Percentiles rank a stretch among this genome's conserved stretches.
These are phyloP conservation scores for Globisporangium uncinulatum DNA, from an alignment of 352 stramenopile species.

Conservation along the genomic window DNA sequence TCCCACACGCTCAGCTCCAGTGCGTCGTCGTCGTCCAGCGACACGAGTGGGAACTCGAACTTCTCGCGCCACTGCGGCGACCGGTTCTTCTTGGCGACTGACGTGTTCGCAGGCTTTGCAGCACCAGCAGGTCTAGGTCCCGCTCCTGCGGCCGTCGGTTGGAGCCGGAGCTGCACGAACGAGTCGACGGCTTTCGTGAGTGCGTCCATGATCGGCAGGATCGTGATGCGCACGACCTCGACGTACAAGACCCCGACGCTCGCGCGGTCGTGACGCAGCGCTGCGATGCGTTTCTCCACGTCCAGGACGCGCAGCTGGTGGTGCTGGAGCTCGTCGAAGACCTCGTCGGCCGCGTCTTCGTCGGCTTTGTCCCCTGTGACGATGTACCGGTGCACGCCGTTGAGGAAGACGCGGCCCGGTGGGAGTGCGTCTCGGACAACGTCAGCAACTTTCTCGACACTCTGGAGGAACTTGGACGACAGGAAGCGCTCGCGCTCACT, in stretches of 20 bases:
- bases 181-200: conserved; percentile 48
- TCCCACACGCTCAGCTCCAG: conserved; percentile 52
- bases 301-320: conserved; percentile 28
- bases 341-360: conserved; percentile 62
- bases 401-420: conserved; percentile 58
- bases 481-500: conserved; percentile 29
- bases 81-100: conserved; percentile 53
- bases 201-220: conserved; percentile 53
- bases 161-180: conserved; percentile 48
- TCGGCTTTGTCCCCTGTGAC: conserved; percentile 64
- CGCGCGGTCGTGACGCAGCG: conserved; percentile 19
- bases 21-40: conserved; percentile 30
- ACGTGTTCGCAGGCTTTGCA: conserved; percentile 34
- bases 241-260: conserved; percentile 41
- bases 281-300: conserved; percentile 35
- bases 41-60: conserved; percentile 45
- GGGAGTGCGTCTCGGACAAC: conserved; percentile 24
- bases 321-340: conserved; percentile 50
- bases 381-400: conserved; percentile 60
- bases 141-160: not conserved
- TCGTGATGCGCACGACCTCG: conserved; percentile 57
- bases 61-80: conserved; percentile 55
- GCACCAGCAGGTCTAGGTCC: too few relatives aligned
- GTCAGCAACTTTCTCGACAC: conserved; percentile 29
- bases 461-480: conserved; percentile 56